These are phyloP conservation scores for Ustilago xerochloae DNA, from an alignment of 1,284 basidiomycete genomes.

Conservation along the genomic window DNA sequence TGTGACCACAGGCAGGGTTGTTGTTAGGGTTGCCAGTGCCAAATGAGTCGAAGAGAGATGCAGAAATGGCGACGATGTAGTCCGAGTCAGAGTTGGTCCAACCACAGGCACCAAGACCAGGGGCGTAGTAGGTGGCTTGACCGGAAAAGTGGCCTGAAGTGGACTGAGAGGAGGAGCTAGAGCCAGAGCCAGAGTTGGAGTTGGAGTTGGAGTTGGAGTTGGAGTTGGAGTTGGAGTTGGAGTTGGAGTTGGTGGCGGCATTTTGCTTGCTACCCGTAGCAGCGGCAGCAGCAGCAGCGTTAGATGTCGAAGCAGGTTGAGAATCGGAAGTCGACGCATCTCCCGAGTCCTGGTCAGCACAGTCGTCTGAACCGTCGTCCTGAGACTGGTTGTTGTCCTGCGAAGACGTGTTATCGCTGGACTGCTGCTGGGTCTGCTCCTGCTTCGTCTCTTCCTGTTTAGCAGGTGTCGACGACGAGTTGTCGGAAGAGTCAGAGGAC, in stretches of 20 bases:
- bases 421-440: constrained; percentile 7
- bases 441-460: constrained; percentile 3
- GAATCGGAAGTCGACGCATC: constrained; percentile 1
- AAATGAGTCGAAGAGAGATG: constrained; percentile 50
- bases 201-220: constrained; percentile 1
- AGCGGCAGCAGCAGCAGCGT: constrained; percentile 21
- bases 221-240: constrained; percentile 1
- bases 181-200: constrained; percentile 55
- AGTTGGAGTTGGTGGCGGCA: constrained; percentile 13
- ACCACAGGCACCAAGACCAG: constrained; percentile 63
- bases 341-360: constrained; percentile 13
- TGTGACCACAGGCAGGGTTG: constrained; percentile 60
- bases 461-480: constrained; percentile 6
- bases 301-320: constrained; percentile 3
- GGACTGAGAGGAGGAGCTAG: constrained; percentile 65
- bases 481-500: constrained; percentile 58
- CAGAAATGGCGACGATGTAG: constrained; percentile 62
- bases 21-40: constrained; percentile 61
- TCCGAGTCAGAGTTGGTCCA: constrained; percentile 50
- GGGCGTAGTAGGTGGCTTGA: constrained; percentile 58
- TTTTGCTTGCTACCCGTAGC: constrained; percentile 38
- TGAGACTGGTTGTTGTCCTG: constrained; percentile 11
- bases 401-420: constrained; percentile 1
- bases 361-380: constrained; percentile 22
- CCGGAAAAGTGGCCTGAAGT: constrained; percentile 64